These are phyloP conservation scores for Collybia nuda DNA, from an alignment of 768 basidiomycete genomes.

Conservation along the genomic window DNA sequence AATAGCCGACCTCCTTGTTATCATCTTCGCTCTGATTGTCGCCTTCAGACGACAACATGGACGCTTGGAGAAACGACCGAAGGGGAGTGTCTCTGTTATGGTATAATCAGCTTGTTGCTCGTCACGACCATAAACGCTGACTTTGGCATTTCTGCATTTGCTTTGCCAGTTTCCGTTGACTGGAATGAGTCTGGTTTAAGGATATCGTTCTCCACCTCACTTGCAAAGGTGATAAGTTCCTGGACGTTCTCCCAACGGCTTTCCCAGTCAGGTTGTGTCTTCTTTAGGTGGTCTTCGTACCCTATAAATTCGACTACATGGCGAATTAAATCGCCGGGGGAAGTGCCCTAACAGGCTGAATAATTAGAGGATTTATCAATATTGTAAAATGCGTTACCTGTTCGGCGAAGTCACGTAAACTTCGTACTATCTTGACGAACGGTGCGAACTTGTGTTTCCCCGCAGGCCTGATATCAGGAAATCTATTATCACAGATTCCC, in stretches of 20 bases:
- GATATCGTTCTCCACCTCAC: slow-evolving; percentile 42
- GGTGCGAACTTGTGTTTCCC: slow-evolving; percentile 60
- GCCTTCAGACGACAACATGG: slow-evolving; percentile 81
- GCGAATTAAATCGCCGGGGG: slow-evolving; percentile 65
- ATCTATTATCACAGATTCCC: slow-evolving; percentile 57
- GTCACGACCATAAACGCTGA: not conserved
- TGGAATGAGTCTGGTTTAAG: slow-evolving; percentile 9
- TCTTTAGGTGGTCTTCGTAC: slow-evolving; percentile 69
- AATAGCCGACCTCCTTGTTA: slow-evolving; percentile 12
- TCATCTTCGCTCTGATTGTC: slow-evolving; percentile 58
- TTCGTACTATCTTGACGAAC: slow-evolving; percentile 59
- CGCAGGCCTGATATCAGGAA: slow-evolving; percentile 65
- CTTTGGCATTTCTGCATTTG: not conserved
- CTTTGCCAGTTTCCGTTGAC: slow-evolving; percentile 6
- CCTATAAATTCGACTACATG: slow-evolving; percentile 53
- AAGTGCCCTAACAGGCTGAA: slow-evolving; percentile 41
- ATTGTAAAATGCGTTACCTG: slow-evolving; percentile 37
- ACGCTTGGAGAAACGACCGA: slow-evolving; percentile 72
- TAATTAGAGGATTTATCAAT: not conserved
- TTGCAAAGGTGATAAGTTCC: slow-evolving; percentile 80
- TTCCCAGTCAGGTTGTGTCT: slow-evolving; percentile 72
- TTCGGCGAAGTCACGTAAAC: slow-evolving; percentile 50
- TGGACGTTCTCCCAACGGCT: slow-evolving; percentile 84
- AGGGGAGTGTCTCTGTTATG: slow-evolving; percentile 53
- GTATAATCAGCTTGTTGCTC: not conserved